Conservation (phyloP, 768 basidiomycete species). For the Tylopilus cervinicoccineus region DNA sequence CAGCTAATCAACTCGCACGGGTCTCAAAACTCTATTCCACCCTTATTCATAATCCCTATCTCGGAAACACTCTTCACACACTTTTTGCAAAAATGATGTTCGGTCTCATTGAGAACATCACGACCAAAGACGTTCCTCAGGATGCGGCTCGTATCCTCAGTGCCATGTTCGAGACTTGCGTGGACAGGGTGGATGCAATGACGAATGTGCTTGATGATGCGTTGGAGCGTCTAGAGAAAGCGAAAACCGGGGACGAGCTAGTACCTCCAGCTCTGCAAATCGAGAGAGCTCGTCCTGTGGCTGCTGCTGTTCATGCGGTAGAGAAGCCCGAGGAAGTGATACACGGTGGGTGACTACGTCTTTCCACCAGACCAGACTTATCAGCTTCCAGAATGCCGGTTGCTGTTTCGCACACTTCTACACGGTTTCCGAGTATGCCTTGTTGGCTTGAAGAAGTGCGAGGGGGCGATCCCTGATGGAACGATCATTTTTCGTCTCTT, state of each 20-base stretch:
- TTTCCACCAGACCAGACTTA: constrained; percentile 4
- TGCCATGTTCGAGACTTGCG: constrained; percentile 75
- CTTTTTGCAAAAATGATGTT: constrained; percentile 92
- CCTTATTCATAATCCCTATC: constrained; percentile 83
- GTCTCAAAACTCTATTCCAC: constrained; percentile 84
- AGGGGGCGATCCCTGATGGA: constrained; percentile 77
- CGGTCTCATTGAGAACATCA: constrained; percentile 79
- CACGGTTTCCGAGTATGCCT: constrained; percentile 85
- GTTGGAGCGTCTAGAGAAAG: constrained; percentile 45
- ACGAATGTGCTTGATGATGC: constrained; percentile 52
- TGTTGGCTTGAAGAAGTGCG: constrained; percentile 70
- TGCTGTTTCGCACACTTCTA: constrained; percentile 82
- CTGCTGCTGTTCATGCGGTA: constrained; percentile 67
- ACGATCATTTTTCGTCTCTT: constrained; percentile 86
- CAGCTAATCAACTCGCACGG: constrained; percentile 66
- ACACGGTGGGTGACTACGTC: constrained; percentile 50
- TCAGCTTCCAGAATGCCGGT: constrained; percentile 62
- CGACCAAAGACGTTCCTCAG: constrained; percentile 66
- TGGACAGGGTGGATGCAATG: constrained; percentile 83
- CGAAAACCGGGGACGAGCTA: constrained; percentile 36
- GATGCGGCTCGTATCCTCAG: constrained; percentile 67
- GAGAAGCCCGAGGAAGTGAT: constrained; percentile 83
- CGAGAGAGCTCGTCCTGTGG: constrained; percentile 83
- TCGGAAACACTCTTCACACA: constrained; percentile 78
- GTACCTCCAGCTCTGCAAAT: constrained; percentile 60